Conservation (phyloP, 345 rosid species). For the Hibiscus mutabilis region DNA sequence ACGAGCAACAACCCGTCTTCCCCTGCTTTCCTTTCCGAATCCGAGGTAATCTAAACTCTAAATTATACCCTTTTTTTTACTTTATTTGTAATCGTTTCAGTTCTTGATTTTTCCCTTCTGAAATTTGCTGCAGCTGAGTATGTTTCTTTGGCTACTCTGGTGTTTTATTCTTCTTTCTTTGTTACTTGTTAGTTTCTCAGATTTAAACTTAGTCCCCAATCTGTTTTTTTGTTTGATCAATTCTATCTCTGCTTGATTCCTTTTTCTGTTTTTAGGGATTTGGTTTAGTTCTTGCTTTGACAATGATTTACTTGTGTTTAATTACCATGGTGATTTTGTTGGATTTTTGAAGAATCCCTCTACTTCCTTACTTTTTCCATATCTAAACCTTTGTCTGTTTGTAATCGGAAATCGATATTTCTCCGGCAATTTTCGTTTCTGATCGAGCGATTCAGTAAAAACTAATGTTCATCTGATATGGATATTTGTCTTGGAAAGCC, state of each 20-base stretch:
- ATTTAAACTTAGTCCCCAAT: background rate
- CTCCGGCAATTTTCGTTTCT: too few species aligned
- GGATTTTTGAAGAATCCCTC: background rate
- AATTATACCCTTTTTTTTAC: too few species aligned
- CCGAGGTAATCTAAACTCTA: background rate
- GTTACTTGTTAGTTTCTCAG: background rate
- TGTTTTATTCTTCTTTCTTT: background rate
- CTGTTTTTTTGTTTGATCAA: background rate
- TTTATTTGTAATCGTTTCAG: background rate
- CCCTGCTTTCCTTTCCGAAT: background rate
- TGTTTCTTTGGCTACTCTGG: background rate
- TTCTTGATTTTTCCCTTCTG: background rate
- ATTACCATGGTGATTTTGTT: background rate
- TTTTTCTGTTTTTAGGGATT: too few species aligned
- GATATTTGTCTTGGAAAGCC: too few species aligned
- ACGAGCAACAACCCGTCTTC: background rate
- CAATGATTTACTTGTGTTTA: background rate
- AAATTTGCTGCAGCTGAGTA: too few species aligned
- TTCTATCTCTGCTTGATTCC: too few species aligned
- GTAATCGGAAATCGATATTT: too few species aligned
- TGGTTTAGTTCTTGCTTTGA: background rate
- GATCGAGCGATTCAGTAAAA: too few species aligned
- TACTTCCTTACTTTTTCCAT: too few species aligned
- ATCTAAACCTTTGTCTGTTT: background rate
- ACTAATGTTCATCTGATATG: too few species aligned